A percentile compares a stretch with the other conserved stretches of the same genome.
Evolutionary conservation across 768 basidiomycete species (phyloP).

Genomic region (Serendipita sp.): DNA sequence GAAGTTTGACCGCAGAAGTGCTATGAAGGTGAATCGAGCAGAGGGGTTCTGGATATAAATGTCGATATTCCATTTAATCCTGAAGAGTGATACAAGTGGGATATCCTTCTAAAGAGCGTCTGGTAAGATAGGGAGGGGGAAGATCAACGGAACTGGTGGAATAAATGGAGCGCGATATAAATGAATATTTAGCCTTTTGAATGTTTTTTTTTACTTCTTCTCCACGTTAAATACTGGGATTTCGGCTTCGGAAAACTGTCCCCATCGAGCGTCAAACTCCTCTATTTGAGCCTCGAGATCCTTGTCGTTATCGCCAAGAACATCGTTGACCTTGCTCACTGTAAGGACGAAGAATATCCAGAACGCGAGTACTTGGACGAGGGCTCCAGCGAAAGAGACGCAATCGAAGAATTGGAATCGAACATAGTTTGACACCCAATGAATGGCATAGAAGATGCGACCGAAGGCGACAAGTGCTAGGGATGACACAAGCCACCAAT

Average conservation of each 20-base stretch:
- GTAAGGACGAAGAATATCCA: constrained; percentile 1
- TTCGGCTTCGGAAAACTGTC: background rate
- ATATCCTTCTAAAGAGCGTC: background rate
- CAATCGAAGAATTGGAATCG: background rate
- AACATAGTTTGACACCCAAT: background rate
- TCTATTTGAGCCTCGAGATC: background rate
- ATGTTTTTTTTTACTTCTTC: background rate
- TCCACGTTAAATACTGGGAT: background rate
- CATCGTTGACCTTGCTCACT: background rate
- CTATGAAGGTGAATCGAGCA: too few species aligned
- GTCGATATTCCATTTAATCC: background rate
- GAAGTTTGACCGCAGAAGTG: too few species aligned
- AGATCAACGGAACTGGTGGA: background rate
- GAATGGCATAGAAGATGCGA: background rate
- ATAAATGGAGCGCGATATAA: too few species aligned
- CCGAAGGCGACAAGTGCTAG: background rate
- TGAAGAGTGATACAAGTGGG: background rate
- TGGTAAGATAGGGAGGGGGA: background rate
- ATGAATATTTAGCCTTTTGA: too few species aligned
- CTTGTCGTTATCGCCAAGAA: background rate
- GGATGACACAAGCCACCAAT: background rate
- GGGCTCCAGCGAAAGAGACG: background rate
- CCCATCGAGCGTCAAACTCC: background rate
- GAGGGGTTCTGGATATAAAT: background rate
- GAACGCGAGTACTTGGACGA: background rate